Evolutionary conservation across 805 yeast species (phyloP), one percentile per base, ranked within the genome.

Genomic region (Candida loeiensis): DNA sequence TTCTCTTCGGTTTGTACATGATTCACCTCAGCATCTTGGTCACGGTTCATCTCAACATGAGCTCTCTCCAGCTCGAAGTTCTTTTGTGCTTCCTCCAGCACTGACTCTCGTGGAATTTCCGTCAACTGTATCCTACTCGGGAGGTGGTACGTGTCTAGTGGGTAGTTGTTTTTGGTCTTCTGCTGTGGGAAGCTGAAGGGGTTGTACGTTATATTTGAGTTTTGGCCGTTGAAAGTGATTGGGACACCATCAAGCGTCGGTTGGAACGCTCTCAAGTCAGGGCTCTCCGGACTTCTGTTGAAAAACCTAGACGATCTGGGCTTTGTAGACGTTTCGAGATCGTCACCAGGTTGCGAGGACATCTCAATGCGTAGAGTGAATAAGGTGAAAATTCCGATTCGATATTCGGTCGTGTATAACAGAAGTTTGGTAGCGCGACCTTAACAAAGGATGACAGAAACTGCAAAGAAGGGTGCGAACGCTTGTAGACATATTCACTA

Each of bases 141-240:
- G 9, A 73, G 50, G 26, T 67, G 65, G 37, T 64, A 63, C 34
- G 43, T 54, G 39, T 74, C 77, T 15, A 72, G 55, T 3, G 74
- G 74, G 15, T 72, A 66, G 45, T 63, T 69, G 15, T 72, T 63
- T 33, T 72, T 61, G 25, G 69, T 63, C 41, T 66, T 59, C 48
- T 54, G 69, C 44, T 74, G 79, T 3, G 78, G 76, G 37, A 59
- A 67, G 22, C 61, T 51, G 47, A 57, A 73, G 6, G 80, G 78
- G 47, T 69, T 69, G 46, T 70, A 69, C 36, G 63, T 59, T 27
- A 59, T 51, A 37, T 55, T 59, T 34, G 61, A 34, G 11, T 35
- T 21, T 38, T 55, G 61, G 18, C 57, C 55, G 41, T 56, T 59
- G 41, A 57, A 49, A 7, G 41, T 33, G 12, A 49, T 40, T 11